phyloP scores from a whole-genome alignment of 148 eudicot genomes.

The Pharnaceum exiguum region DNA sequence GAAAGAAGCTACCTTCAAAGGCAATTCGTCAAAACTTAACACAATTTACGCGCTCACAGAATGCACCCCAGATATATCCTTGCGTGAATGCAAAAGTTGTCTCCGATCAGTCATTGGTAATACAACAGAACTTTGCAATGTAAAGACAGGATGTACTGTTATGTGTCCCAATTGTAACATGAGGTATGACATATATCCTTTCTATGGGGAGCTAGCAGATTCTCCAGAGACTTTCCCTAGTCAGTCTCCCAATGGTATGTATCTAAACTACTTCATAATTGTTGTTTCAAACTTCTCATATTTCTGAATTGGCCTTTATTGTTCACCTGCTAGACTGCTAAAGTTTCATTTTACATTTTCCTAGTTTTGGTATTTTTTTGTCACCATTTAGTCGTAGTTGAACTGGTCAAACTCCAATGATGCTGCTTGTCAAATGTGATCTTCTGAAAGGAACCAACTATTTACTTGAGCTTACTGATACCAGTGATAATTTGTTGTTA shows the following conservation, averaged over 20 bases:
- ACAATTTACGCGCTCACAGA: neutral
- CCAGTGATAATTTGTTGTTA: no score
- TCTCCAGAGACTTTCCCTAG: neutral
- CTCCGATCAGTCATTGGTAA: constrained; percentile 4
- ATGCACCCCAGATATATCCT: constrained; percentile 8
- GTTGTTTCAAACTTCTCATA: no score
- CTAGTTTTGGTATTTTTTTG: no score
- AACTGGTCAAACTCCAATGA: no score
- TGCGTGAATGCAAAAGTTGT: neutral
- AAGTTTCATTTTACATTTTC: no score
- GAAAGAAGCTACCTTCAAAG: neutral
- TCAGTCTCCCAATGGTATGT: neutral
- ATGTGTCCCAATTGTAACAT: constrained; percentile 14
- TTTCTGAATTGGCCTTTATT: no score
- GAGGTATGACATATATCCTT: constrained; percentile 9
- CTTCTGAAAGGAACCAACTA: no score
- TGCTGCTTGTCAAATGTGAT: no score
- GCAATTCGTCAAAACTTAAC: neutral
- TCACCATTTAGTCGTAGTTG: no score
- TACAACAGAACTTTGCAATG: constrained; percentile 10
- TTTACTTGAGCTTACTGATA: no score
- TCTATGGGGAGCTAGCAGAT: neutral
- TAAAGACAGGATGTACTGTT: constrained; percentile 4
- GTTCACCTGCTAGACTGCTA: no score
- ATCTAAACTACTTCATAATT: no score